A percentile compares a stretch with the other conserved stretches of the same genome.
These are phyloP conservation scores for Nepenthes alata DNA, from an alignment of 179 eudicot genomes.

Conservation along the genomic window DNA sequence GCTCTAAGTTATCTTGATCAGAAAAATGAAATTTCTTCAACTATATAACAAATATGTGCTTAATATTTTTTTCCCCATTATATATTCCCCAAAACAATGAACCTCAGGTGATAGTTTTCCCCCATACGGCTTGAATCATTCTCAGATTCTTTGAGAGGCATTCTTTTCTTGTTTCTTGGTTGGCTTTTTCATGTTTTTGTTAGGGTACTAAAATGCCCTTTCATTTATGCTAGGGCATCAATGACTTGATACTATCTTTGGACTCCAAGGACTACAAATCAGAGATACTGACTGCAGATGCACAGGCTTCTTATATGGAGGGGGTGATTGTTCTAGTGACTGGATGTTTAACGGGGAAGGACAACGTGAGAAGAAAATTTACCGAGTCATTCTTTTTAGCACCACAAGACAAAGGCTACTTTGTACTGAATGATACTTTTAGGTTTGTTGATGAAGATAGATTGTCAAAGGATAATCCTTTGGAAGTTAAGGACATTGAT, in stretches of 20 bases:
- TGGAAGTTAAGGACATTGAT: conserved; percentile 11
- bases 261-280: conserved; percentile 17
- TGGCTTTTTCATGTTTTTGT: background rate
- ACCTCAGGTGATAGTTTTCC: too few species aligned
- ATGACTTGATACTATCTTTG: conserved; percentile 25
- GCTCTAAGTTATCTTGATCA: too few species aligned
- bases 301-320: conserved; percentile 34
- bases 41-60: too few species aligned
- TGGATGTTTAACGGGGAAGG: conserved; percentile 35
- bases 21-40: too few species aligned
- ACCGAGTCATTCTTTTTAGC: conserved; percentile 55
- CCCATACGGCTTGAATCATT: too few species aligned
- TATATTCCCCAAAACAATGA: too few species aligned
- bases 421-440: conserved; percentile 38
- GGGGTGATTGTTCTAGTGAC: conserved; percentile 51
- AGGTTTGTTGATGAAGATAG: conserved; percentile 26
- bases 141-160: too few species aligned
- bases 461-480: conserved; percentile 6
- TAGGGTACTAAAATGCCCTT: background rate
- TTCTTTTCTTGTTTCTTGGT: background rate
- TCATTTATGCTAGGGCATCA: conserved; percentile 30
- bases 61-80: too few species aligned
- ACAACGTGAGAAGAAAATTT: conserved; percentile 32
- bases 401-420: conserved; percentile 39
- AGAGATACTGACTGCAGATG: conserved; percentile 35